Conservation (phyloP, 192 early-diverging fungal species). For the Linnemannia zychae region DNA sequence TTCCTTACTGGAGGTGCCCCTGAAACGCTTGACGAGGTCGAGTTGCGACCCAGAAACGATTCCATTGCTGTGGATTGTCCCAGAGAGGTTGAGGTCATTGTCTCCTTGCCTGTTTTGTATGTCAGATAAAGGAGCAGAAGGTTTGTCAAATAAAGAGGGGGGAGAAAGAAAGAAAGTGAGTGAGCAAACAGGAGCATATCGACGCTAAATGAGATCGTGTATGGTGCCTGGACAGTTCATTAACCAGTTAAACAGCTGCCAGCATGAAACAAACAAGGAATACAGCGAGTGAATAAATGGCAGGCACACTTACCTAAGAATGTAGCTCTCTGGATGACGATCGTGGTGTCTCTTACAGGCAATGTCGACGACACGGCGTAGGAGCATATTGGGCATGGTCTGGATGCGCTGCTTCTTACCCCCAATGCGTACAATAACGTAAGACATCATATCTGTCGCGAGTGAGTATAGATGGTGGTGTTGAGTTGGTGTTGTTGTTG, state of each 20-base stretch:
- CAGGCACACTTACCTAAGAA: conserved; percentile 62
- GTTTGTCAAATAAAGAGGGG: background rate
- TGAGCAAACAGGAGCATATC: background rate
- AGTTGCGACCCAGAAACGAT: background rate
- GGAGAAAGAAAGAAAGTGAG: background rate
- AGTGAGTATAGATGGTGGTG: background rate
- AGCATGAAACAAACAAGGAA: background rate
- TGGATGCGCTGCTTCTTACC: conserved; percentile 63
- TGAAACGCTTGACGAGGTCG: background rate
- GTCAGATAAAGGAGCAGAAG: background rate
- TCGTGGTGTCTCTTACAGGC: conserved; percentile 68
- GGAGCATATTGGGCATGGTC: conserved; percentile 75
- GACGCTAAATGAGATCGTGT: background rate
- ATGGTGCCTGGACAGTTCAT: background rate
- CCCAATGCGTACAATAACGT: conserved; percentile 55
- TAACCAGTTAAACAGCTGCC: no score
- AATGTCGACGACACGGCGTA: conserved; percentile 69
- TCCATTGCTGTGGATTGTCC: background rate
- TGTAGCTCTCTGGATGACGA: conserved; percentile 61
- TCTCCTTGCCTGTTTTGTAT: background rate
- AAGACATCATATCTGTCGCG: conserved; percentile 62
- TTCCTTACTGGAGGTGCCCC: background rate
- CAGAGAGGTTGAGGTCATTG: background rate
- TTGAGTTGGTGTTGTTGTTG: background rate
- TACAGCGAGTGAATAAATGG: background rate